phyloP scores from a whole-genome alignment of 805 yeast genomes.

The Candida yuanshanica region DNA sequence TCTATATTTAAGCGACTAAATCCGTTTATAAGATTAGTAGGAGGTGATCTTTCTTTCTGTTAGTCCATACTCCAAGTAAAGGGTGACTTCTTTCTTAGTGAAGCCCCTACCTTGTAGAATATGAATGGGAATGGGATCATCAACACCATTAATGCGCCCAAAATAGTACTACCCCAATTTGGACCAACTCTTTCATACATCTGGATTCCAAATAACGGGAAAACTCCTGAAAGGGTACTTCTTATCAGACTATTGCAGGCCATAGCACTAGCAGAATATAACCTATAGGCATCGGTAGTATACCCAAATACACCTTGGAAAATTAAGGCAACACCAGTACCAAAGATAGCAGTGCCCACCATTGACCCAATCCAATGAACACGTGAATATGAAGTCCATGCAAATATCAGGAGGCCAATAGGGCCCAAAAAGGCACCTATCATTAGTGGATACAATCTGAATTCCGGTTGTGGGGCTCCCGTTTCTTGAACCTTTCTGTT shows the following conservation, averaged over 20 bases:
- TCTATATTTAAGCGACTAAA: no score
- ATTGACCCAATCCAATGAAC: conserved; percentile 73
- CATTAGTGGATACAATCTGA: conserved; percentile 52
- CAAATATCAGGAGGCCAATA: conserved; percentile 66
- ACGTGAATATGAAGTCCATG: conserved; percentile 57
- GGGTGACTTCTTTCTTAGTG: conserved; percentile 38
- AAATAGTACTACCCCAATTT: conserved; percentile 51
- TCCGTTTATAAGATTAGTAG: no score
- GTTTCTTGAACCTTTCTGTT: conserved; percentile 37
- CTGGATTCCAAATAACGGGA: conserved; percentile 52
- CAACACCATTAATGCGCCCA: conserved; percentile 44
- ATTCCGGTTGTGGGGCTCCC: conserved; percentile 53
- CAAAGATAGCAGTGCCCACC: conserved; percentile 69
- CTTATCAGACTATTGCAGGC: conserved; percentile 48
- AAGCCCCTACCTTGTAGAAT: conserved; percentile 44
- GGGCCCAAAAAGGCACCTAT: conserved; percentile 64
- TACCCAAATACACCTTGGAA: conserved; percentile 65
- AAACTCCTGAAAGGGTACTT: conserved; percentile 48
- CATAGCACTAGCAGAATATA: conserved; percentile 46
- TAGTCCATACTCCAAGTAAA: conserved; percentile 35
- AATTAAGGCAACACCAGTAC: conserved; percentile 59
- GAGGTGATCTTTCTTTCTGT: not conserved
- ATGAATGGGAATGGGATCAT: conserved; percentile 52
- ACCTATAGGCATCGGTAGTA: conserved; percentile 57
- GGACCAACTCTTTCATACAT: conserved; percentile 51